Percentiles rank a stretch among this genome's conserved stretches.
These are phyloP conservation scores for Xerocomus spinulosus DNA, from an alignment of 768 basidiomycete genomes.

Conservation along the genomic window DNA sequence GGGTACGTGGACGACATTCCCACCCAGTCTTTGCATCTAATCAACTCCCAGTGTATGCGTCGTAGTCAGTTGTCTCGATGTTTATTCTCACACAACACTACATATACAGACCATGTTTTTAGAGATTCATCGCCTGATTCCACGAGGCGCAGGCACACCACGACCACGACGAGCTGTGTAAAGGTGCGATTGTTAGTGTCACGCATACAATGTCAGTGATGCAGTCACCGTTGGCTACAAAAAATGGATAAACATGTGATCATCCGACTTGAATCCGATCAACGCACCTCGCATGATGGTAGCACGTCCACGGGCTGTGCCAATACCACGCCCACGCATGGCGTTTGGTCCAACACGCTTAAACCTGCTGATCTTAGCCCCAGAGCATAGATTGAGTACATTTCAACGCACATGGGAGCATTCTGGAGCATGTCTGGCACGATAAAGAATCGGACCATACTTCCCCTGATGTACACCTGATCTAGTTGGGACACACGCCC, in stretches of 20 bases:
- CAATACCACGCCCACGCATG: conserved; percentile 98
- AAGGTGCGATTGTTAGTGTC: conserved; percentile 12
- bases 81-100: conserved; percentile 12
- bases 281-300: conserved; percentile 94
- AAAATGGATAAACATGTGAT: conserved; percentile 15
- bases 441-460: conserved; percentile 98
- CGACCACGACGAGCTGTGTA: conserved; percentile 78
- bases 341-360: conserved; percentile 98
- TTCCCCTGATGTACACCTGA: conserved; percentile 98
- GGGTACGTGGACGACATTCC: conserved; percentile 1
- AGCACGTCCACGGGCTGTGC: conserved; percentile 96
- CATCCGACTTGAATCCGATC: conserved; percentile 1
- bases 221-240: conserved; percentile 68
- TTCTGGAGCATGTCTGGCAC: conserved; percentile 99
- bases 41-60: no score
- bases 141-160: conserved; percentile 70
- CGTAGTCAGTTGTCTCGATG: neutral
- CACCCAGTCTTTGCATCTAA: no score
- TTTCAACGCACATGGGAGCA: conserved; percentile 83
- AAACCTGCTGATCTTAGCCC: conserved; percentile 60
- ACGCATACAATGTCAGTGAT: neutral
- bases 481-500: conserved; percentile 98
- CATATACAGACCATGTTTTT: conserved; percentile 12
- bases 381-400: conserved; percentile 2
- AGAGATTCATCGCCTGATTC: conserved; percentile 67